phyloP scores from a whole-genome alignment of 2,329 filamentous ascomycete genomes.

The Penicillium sp. region DNA sequence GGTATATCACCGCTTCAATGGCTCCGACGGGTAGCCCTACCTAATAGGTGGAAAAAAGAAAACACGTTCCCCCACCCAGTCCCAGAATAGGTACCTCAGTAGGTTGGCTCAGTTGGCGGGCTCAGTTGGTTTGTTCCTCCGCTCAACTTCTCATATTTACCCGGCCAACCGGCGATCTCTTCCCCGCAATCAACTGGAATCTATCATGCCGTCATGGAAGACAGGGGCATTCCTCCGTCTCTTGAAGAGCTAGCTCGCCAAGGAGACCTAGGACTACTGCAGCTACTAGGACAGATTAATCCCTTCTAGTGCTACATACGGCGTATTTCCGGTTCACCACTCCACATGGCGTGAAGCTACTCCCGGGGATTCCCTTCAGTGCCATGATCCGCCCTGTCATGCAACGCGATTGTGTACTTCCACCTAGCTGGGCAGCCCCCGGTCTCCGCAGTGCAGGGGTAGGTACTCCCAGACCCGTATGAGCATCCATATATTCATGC shows the following conservation, averaged over 20 bases:
- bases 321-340: conserved; percentile 12
- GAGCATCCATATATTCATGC: conserved; percentile 2
- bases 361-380: too few relatives aligned
- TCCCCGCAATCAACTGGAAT: not conserved
- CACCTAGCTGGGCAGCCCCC: too few relatives aligned
- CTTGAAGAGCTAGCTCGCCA: conserved; percentile 17
- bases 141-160: conserved; percentile 6
- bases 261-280: conserved; percentile 4
- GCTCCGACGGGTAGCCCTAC: not conserved
- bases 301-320: not conserved
- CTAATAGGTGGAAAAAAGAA: conserved; percentile 19
- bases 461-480: not conserved
- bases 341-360: not conserved
- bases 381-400: too few relatives aligned
- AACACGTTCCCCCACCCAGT: not conserved
- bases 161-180: conserved; percentile 7
- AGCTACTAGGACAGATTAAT: not conserved
- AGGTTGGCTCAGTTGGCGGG: too few relatives aligned
- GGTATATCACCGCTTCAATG: not conserved
- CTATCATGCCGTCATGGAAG: not conserved
- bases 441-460: not conserved
- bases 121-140: not conserved
- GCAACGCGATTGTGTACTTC: not conserved
- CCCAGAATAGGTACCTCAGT: not conserved
- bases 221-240: conserved; percentile 18